Base-by-base conservation (phyloP, 2,329 filamentous ascomycete species). In the Neurospora sp. region DNA sequence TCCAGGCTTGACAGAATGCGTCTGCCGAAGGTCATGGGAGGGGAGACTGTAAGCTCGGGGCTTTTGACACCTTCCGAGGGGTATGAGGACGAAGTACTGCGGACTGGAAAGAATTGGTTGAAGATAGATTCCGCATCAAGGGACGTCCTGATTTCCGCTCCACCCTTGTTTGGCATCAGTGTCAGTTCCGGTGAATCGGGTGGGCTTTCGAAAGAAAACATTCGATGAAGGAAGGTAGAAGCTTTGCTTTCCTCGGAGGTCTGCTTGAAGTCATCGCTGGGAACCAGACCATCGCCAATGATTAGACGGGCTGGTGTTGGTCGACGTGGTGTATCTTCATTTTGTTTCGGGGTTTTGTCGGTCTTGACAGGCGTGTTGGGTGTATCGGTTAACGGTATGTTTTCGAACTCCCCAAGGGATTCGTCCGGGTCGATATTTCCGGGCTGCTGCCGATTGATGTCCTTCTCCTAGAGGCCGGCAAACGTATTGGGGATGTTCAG, bases 401-500 rank as follows among this genome's bases (percentile, higher is more conserved):
- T 57, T 57, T 57, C 46, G 46, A 57, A 57, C 46, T 57, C 46
- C 46, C 46, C 46, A 17, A 57, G 23, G 12, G 46, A 57, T 28
- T 33, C 46, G 46, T 57, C 23, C 1, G 23, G 46, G 46, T 57
- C 46, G 46, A 17, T 17, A 6, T 33, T 23, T 2, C 40, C 57
- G 17, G 28, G 68, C 11, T 40, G 52, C 12, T 66, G 62, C 38
- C 67, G 66, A 66, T 73, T 73, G 46, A 66, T 66, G 69, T 72
- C 70, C 70, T 73, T 75, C 67, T 75, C 74, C 74, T 74, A 75
- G 37, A 74, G 73, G 36, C 72, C 74, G 17, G 72, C 72, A 72
- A 74, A 74, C 15, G 71, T 72, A 66, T 69, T 71, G 46, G 71
- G 72, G 37, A 74, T 66, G 36, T 72, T 72, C 28, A 72, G 67